These are phyloP conservation scores for Paralagenidium karlingii DNA, from an alignment of 352 stramenopile genomes.

Conservation along the genomic window DNA sequence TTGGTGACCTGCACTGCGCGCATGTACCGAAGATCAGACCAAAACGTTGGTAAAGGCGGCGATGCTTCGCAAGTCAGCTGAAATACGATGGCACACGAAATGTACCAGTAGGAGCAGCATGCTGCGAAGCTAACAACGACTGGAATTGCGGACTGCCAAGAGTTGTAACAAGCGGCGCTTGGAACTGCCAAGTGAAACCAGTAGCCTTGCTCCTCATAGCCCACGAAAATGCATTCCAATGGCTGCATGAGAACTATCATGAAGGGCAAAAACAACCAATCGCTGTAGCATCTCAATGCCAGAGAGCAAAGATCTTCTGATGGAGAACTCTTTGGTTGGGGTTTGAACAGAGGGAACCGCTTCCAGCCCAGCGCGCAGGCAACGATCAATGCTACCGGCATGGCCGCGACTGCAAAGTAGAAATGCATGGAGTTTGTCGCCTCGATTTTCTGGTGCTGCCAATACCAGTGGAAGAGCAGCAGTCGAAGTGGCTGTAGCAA, in stretches of 20 bases:
- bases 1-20: conserved; percentile 19
- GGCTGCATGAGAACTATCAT: conserved; percentile 43
- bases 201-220: conserved; percentile 13
- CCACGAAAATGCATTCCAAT: conserved; percentile 36
- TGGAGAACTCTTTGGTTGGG: conserved; percentile 23
- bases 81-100: conserved; percentile 18
- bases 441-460: conserved; percentile 21
- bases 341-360: conserved; percentile 52
- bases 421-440: conserved; percentile 17
- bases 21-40: conserved; percentile 42
- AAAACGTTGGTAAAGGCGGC: conserved; percentile 27
- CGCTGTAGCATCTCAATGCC: conserved; percentile 32
- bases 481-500: conserved; percentile 14
- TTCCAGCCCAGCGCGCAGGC: conserved; percentile 22
- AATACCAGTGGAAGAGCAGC: conserved; percentile 30
- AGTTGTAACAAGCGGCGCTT: conserved; percentile 7
- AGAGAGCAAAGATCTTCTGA: conserved; percentile 36
- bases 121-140: conserved; percentile 12
- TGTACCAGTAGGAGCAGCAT: conserved; percentile 16
- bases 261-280: conserved; percentile 26
- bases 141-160: conserved; percentile 24
- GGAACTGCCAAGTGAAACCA: no score
- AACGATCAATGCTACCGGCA: conserved; percentile 17
- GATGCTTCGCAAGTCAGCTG: conserved; percentile 55
- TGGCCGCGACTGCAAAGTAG: conserved; percentile 24